Conservation (phyloP, 805 yeast genomes). For the Metschnikowia bowlesiae region DNA sequence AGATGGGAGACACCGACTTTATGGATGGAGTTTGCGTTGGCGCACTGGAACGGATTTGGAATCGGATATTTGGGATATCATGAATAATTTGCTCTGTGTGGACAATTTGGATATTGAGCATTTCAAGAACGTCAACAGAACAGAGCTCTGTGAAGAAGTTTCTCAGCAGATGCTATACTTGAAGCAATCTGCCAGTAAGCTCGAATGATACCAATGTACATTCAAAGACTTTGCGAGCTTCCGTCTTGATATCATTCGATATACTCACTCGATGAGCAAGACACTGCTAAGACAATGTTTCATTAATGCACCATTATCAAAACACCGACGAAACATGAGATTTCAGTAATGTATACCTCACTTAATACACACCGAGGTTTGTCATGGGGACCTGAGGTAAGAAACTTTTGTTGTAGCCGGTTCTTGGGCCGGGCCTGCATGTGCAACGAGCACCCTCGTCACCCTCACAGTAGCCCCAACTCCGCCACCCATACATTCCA, state of each 20-base stretch:
- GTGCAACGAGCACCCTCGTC: neutral
- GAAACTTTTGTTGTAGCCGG: neutral
- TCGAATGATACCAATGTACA: slow-evolving; percentile 23
- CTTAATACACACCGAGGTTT: too few relatives aligned
- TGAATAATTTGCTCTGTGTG: slow-evolving; percentile 53
- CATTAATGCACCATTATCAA: too few relatives aligned
- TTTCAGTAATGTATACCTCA: too few relatives aligned
- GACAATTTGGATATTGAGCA: slow-evolving; percentile 41
- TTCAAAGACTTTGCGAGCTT: neutral
- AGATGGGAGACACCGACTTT: slow-evolving; percentile 50
- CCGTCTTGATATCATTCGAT: neutral
- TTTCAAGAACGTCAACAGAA: slow-evolving; percentile 38
- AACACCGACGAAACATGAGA: too few relatives aligned
- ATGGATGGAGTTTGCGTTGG: slow-evolving; percentile 52
- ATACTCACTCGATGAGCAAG: neutral
- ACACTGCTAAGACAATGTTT: neutral
- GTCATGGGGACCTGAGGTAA: neutral
- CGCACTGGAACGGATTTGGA: slow-evolving; percentile 57
- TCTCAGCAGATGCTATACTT: slow-evolving; percentile 42
- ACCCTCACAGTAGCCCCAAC: neutral
- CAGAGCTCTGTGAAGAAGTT: slow-evolving; percentile 49
- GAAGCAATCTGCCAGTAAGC: slow-evolving; percentile 20
- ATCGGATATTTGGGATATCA: slow-evolving; percentile 53
- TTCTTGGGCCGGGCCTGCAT: neutral
- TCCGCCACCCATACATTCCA: neutral